Base-by-base conservation (phyloP, 192 early-diverging fungal genomes). In the Entomortierella lignicola region DNA sequence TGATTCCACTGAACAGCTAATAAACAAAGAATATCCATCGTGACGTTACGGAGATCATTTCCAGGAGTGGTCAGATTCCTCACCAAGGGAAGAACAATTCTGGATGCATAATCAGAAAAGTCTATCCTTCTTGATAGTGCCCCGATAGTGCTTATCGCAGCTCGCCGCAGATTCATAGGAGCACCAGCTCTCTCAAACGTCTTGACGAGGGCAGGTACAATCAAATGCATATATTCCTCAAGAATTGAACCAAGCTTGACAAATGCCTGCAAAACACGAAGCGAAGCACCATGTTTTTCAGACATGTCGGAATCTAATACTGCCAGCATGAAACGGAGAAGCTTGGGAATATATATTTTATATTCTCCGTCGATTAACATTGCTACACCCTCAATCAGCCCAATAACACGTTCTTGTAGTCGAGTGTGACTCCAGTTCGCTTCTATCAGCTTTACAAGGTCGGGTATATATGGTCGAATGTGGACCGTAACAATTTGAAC, bases 141-240 rank as follows among this genome's bases (percentile, higher is more conserved):
- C 18, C 90, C 91, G 10, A 95, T 88, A 12, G 92, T 90, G 61
- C 86, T 81, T 17, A 97, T 91, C 0, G 94, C 87, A 26, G 86
- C 80, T 51, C 88, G 83, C 30, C 92, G 82, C 10, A 97, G 71
- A 41, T 81, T 67, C 8, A 83, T 58, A 0, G 93, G 91, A 1
- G 87, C 86, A 55, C 89, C 91, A 4, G 85, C 64, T 27, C 85
- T 85, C 59, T 98, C 95, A 74, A 98, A 90, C 13, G 93, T 83
- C 58, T 87, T 82, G 26, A 97, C 91, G 17, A 98, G 84, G 0
- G 87, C 88, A 4, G 95, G 96, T 57, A 97, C 87, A 25, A 98
- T 88, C 42, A 98, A 82, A 77, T 95, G 92, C 80, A 98, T 83
- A 62, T 96, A 98, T 59, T 94, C 95, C 60, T 98, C 96, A 32